A percentile compares a stretch with the other conserved stretches of the same genome.
phyloP scores from a whole-genome alignment of 306 rosid genomes.

The Cucumis melo region DNA sequence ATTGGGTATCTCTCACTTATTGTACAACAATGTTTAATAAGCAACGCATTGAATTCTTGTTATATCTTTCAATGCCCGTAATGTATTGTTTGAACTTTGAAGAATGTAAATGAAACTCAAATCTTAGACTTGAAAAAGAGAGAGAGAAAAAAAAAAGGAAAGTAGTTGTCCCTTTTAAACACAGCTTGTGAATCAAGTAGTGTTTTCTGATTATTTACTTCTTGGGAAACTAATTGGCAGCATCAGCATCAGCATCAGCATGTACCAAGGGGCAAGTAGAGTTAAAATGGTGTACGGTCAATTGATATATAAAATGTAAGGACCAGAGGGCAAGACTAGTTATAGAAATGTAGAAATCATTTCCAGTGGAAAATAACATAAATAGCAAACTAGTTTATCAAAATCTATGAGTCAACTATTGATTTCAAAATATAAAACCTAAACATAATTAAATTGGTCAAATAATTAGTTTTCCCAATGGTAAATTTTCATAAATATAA shows the following conservation, averaged over 20 bases:
- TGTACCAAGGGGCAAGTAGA: no score
- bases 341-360: not conserved
- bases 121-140: not conserved
- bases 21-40: not conserved
- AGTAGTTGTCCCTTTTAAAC: not conserved
- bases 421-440: no score
- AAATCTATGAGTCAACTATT: no score
- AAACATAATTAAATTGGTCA: no score
- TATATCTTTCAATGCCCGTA: not conserved
- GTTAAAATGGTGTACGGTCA: not conserved
- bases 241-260: not conserved
- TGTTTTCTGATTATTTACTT: not conserved
- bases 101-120: not conserved
- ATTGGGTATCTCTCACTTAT: not conserved
- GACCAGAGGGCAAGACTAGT: not conserved
- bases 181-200: not conserved
- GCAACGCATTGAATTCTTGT: not conserved
- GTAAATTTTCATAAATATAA: no score
- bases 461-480: no score
- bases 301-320: not conserved
- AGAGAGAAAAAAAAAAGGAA: not conserved
- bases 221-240: not conserved
- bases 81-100: not conserved
- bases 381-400: not conserved
- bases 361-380: not conserved